Evolutionary conservation across 139 green algal genomes (phyloP).

Genomic region (Tetradesmus obliquus): DNA sequence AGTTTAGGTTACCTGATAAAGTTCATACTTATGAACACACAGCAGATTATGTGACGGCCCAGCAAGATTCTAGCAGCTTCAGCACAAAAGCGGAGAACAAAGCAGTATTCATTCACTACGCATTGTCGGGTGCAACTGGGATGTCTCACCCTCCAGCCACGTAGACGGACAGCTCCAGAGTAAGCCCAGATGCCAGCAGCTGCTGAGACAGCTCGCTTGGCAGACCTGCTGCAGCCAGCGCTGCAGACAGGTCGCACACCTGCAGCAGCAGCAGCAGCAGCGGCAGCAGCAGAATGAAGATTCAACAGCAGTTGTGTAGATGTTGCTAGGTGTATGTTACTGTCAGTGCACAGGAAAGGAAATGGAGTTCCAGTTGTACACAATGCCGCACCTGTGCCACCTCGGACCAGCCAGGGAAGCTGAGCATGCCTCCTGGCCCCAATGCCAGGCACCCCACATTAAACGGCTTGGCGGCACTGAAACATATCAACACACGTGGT

Average conservation of each 20-base stretch:
- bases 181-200: background rate
- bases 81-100: too few relatives aligned
- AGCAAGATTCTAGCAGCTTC: too few relatives aligned
- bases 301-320: too few relatives aligned
- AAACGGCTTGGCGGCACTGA: slow-evolving; percentile 16
- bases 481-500: background rate
- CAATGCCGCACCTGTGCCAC: background rate
- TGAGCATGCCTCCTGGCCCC: background rate
- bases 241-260: slow-evolving; percentile 24
- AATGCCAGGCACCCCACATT: slow-evolving; percentile 31
- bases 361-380: background rate
- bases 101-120: too few relatives aligned
- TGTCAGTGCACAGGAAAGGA: too few relatives aligned
- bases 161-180: slow-evolving; percentile 24
- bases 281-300: background rate
- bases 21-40: too few relatives aligned
- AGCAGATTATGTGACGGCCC: too few relatives aligned
- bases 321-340: too few relatives aligned
- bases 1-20: too few relatives aligned
- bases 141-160: slow-evolving; percentile 13
- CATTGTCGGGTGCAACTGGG: background rate
- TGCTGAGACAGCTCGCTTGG: background rate
- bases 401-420: slow-evolving; percentile 2
- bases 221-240: slow-evolving; percentile 7
- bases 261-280: slow-evolving; percentile 17